Conservation (phyloP, 306 rosid genomes). For the Malus sylvestris region DNA sequence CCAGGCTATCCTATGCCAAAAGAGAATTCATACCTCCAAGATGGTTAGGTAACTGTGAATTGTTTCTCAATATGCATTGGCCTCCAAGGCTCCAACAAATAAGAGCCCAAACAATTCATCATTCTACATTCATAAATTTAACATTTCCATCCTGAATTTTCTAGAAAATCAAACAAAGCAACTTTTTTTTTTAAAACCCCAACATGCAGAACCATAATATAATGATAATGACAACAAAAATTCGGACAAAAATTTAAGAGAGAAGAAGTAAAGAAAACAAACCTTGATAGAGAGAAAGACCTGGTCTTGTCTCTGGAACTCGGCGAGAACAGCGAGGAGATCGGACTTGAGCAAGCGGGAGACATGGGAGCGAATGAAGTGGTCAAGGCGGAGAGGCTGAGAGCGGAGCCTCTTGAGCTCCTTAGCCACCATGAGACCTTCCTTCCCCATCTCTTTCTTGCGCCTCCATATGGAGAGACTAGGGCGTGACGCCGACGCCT, state of each 20-base stretch:
- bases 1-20: too few relatives aligned
- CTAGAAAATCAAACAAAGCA: not conserved
- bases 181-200: too few relatives aligned
- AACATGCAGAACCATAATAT: too few relatives aligned
- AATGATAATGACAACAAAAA: not conserved
- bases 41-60: too few relatives aligned
- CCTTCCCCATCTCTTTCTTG: constrained; percentile 89
- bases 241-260: not conserved
- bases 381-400: constrained; percentile 49
- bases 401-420: constrained; percentile 65
- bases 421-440: constrained; percentile 65
- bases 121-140: not conserved
- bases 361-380: constrained; percentile 53
- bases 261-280: not conserved
- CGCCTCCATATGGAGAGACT: constrained; percentile 93
- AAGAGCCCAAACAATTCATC: not conserved
- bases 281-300: constrained; percentile 79
- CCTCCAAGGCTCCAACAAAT: not conserved
- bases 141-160: not conserved
- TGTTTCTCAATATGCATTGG: not conserved
- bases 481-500: constrained; percentile 49
- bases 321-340: constrained; percentile 62
- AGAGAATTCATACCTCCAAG: too few relatives aligned
- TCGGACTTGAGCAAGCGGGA: constrained; percentile 90
- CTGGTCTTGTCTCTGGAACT: constrained; percentile 68